A percentile compares a stretch with the other conserved stretches of the same genome.
phyloP scores from a whole-genome alignment of 441 rosid species.

The Melianthus villosus region DNA sequence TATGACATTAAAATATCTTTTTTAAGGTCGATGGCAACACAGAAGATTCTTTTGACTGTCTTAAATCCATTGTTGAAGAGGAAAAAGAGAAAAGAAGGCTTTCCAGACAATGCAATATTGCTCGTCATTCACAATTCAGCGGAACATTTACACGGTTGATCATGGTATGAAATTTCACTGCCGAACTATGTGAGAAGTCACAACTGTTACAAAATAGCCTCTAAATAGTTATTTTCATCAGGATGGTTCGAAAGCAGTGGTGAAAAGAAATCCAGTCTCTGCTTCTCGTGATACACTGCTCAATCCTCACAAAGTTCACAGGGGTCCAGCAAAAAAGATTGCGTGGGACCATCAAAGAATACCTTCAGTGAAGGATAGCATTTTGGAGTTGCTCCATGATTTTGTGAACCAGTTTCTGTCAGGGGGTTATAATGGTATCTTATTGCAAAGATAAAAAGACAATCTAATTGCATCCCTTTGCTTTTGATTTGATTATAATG shows the following conservation, averaged over 20 bases:
- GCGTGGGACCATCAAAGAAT: conserved; percentile 48
- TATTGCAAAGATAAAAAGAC: conserved; percentile 7
- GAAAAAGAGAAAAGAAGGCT: conserved; percentile 56
- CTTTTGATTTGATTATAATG: conserved; percentile 5
- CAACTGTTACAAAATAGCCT: conserved; percentile 4
- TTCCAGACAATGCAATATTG: conserved; percentile 26
- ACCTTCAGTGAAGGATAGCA: conserved; percentile 31
- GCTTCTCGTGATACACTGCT: conserved; percentile 22
- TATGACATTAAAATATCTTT: background rate
- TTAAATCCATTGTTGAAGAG: conserved; percentile 63
- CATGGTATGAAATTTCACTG: conserved; percentile 35
- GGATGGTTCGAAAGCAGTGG: conserved; percentile 79
- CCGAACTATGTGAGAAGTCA: conserved; percentile 6
- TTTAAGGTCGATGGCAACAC: conserved; percentile 32
- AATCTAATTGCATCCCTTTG: conserved; percentile 3
- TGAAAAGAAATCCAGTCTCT: conserved; percentile 46
- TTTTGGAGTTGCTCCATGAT: conserved; percentile 59
- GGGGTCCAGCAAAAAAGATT: conserved; percentile 39
- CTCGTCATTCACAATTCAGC: conserved; percentile 67
- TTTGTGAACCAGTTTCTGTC: conserved; percentile 66
- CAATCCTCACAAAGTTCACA: conserved; percentile 33
- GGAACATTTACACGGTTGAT: conserved; percentile 76
- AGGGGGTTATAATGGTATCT: conserved; percentile 78
- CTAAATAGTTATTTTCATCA: conserved; percentile 14
- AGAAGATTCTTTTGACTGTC: conserved; percentile 37